Evolutionary conservation across 805 yeast species (phyloP).

Genomic region (Myxozyma vanderwaltii): DNA sequence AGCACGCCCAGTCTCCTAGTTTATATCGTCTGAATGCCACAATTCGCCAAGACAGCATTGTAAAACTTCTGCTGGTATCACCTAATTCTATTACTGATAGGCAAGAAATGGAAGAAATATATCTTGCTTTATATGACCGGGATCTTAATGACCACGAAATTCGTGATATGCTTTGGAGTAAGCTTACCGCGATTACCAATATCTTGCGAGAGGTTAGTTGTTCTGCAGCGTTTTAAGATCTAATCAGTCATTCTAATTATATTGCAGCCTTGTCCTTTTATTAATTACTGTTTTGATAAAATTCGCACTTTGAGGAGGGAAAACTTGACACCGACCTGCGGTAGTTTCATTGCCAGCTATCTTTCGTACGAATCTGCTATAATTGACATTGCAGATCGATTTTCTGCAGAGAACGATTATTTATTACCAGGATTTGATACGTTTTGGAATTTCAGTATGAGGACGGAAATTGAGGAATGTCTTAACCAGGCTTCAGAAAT

Average conservation of each 20-base stretch:
- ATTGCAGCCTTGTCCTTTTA: slow-evolving; percentile 15
- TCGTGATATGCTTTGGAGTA: slow-evolving; percentile 13
- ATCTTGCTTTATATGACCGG: slow-evolving; percentile 1
- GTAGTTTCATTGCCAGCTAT: slow-evolving; percentile 12
- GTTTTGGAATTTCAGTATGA: slow-evolving; percentile 19
- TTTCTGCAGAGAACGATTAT: background rate
- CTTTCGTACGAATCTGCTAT: background rate
- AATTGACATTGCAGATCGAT: background rate
- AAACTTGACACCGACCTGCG: slow-evolving; percentile 9
- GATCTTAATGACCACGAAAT: background rate
- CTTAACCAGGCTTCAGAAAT: background rate
- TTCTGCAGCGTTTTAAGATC: too few species aligned
- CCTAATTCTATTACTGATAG: slow-evolving; percentile 3
- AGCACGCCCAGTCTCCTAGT: background rate
- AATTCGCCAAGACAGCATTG: slow-evolving; percentile 21
- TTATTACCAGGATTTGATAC: slow-evolving; percentile 17
- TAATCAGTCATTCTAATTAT: too few species aligned
- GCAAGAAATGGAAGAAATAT: slow-evolving; percentile 8
- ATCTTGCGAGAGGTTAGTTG: slow-evolving; percentile 4
- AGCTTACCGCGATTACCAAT: background rate
- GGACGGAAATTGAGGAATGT: slow-evolving; percentile 5
- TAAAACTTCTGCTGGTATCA: background rate
- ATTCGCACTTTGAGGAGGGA: slow-evolving; percentile 7
- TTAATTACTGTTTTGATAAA: slow-evolving; percentile 19
- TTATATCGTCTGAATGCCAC: slow-evolving; percentile 13